Conservation (phyloP, 2,329 filamentous ascomycete genomes). For the Trichoderma breve region DNA sequence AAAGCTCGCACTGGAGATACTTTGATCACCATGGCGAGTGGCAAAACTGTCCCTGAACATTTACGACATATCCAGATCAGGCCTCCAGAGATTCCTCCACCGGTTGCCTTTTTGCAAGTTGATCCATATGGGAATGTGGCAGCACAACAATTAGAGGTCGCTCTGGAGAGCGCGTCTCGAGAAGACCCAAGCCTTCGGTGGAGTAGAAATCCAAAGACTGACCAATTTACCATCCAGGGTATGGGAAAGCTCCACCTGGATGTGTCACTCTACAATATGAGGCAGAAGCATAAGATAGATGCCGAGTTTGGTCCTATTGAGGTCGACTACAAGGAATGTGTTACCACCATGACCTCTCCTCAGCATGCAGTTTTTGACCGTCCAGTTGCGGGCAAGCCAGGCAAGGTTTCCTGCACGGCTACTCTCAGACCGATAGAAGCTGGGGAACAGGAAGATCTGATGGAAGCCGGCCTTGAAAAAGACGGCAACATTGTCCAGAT, state of each 20-base stretch:
- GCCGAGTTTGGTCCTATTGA: slow-evolving; percentile 86
- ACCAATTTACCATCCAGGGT: slow-evolving; percentile 87
- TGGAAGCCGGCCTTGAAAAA: slow-evolving; percentile 47
- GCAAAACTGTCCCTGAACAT: slow-evolving; percentile 62
- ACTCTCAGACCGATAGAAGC: slow-evolving; percentile 60
- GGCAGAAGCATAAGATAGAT: slow-evolving; percentile 85
- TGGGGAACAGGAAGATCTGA: slow-evolving; percentile 37
- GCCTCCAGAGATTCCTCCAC: slow-evolving; percentile 84
- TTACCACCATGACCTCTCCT: slow-evolving; percentile 56
- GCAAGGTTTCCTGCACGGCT: slow-evolving; percentile 73
- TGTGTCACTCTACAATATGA: slow-evolving; percentile 82
- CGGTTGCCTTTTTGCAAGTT: slow-evolving; percentile 94
- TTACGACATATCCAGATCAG: slow-evolving; percentile 77
- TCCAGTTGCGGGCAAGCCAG: slow-evolving; percentile 73
- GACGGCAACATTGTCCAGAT: slow-evolving; percentile 70
- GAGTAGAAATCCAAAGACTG: slow-evolving; percentile 81
- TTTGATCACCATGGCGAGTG: slow-evolving; percentile 67
- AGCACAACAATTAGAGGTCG: slow-evolving; percentile 74
- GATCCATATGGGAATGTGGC: slow-evolving; percentile 76
- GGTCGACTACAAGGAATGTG: slow-evolving; percentile 89
- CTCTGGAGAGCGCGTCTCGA: slow-evolving; percentile 73
- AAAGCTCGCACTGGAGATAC: slow-evolving; percentile 93
- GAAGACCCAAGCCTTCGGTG: slow-evolving; percentile 93
- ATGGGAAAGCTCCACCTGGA: slow-evolving; percentile 97
- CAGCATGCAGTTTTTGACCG: slow-evolving; percentile 70